Conservation (phyloP, 306 rosid genomes). For the Alnus rubra region DNA sequence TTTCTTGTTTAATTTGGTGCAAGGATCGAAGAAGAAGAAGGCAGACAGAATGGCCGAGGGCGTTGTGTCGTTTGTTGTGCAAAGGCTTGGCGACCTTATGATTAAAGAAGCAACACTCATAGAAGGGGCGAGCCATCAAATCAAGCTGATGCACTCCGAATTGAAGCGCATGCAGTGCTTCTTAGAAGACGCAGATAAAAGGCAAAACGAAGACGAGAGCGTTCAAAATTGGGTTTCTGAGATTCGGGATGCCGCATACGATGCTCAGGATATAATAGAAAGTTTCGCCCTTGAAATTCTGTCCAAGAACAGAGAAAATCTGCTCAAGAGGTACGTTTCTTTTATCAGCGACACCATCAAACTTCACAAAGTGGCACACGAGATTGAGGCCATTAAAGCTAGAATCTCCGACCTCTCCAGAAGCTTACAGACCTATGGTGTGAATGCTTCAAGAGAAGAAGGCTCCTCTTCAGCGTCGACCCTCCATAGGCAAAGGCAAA, state of each 20-base stretch:
- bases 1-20: neutral
- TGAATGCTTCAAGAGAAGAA: slow-evolving; percentile 26
- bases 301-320: slow-evolving; percentile 6
- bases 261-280: slow-evolving; percentile 53
- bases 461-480: slow-evolving; percentile 19
- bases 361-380: slow-evolving; percentile 31
- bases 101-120: slow-evolving; percentile 35
- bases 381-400: slow-evolving; percentile 27
- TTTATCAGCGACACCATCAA: neutral
- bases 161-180: slow-evolving; percentile 47
- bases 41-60: slow-evolving; percentile 34
- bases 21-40: neutral
- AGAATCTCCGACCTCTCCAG: slow-evolving; percentile 35
- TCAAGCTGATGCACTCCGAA: slow-evolving; percentile 35
- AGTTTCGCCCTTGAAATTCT: slow-evolving; percentile 35
- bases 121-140: slow-evolving; percentile 32
- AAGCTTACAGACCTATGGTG: slow-evolving; percentile 37
- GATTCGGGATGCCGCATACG: slow-evolving; percentile 44
- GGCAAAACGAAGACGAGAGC: slow-evolving; percentile 33
- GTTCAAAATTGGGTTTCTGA: slow-evolving; percentile 43
- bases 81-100: slow-evolving; percentile 38
- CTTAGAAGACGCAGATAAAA: slow-evolving; percentile 47
- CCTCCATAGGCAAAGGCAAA: slow-evolving; percentile 7
- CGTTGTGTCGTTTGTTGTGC: slow-evolving; percentile 38
- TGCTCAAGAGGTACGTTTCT: slow-evolving; percentile 7